Percentiles rank a stretch among this genome's conserved stretches.
These are phyloP conservation scores for Chenopodium quinoa DNA, from an alignment of 148 eudicot genomes.

Conservation along the genomic window DNA sequence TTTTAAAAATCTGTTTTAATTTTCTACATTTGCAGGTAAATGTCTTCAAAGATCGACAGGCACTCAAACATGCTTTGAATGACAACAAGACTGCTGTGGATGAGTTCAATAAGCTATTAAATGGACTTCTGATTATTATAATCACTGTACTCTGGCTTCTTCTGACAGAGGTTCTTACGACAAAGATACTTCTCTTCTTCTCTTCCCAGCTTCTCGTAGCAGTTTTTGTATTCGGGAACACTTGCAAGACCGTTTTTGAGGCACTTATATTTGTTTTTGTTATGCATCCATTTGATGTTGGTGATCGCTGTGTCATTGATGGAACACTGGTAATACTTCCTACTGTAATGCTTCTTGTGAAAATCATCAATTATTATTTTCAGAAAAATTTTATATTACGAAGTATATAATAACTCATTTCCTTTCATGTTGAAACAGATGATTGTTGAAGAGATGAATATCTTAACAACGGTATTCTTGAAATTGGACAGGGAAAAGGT, in stretches of 20 bases:
- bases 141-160: slow-evolving; percentile 60
- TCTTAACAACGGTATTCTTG: slow-evolving; percentile 59
- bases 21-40: slow-evolving; percentile 47
- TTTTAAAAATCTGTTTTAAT: not conserved
- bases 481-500: slow-evolving; percentile 59
- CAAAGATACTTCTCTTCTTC: slow-evolving; percentile 58
- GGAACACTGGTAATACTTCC: slow-evolving; percentile 47
- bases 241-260: slow-evolving; percentile 78
- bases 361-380: not conserved
- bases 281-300: slow-evolving; percentile 82
- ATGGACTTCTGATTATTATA: slow-evolving; percentile 43
- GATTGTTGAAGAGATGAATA: slow-evolving; percentile 79
- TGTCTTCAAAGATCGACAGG: slow-evolving; percentile 62
- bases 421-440: slow-evolving; percentile 34
- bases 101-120: slow-evolving; percentile 58
- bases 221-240: slow-evolving; percentile 69
- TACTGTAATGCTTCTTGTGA: not conserved
- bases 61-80: slow-evolving; percentile 69
- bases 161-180: slow-evolving; percentile 50
- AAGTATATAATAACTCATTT: not conserved
- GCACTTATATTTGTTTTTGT: slow-evolving; percentile 75
- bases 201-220: slow-evolving; percentile 75
- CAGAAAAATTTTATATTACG: too few species aligned
- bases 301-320: slow-evolving; percentile 73
- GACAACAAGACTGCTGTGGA: slow-evolving; percentile 85